phyloP scores from a whole-genome alignment of 352 stramenopile species.

The Pythium aphanidermatum region DNA sequence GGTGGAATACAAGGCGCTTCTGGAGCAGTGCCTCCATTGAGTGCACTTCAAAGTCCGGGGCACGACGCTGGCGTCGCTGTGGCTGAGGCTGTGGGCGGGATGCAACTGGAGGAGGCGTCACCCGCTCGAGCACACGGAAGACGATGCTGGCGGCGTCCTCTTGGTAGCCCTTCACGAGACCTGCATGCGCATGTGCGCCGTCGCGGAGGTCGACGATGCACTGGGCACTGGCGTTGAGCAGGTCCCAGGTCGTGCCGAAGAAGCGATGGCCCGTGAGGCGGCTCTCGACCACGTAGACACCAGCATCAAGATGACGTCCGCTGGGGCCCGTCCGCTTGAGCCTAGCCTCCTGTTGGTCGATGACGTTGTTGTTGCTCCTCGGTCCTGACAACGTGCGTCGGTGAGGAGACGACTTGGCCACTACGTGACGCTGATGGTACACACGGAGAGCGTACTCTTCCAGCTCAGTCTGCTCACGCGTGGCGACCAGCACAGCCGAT shows the following conservation, averaged over 20 bases:
- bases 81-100: background rate
- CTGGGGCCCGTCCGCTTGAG: too few relatives aligned
- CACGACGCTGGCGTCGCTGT: slow-evolving; percentile 1
- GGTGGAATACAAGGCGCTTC: slow-evolving; percentile 31
- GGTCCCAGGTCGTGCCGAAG: slow-evolving; percentile 70
- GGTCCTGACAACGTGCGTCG: background rate
- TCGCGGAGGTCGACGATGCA: slow-evolving; percentile 37
- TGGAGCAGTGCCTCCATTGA: slow-evolving; percentile 44
- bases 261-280: slow-evolving; percentile 48
- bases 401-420: background rate
- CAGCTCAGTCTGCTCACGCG: background rate
- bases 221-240: slow-evolving; percentile 46
- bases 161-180: slow-evolving; percentile 38
- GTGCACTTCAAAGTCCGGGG: slow-evolving; percentile 37
- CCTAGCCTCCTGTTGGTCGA: background rate
- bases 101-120: slow-evolving; percentile 17
- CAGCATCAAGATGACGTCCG: slow-evolving; percentile 42
- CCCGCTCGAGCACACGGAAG: slow-evolving; percentile 54
- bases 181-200: slow-evolving; percentile 37
- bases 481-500: slow-evolving; percentile 6
- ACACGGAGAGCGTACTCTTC: slow-evolving; percentile 12
- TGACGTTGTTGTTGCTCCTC: slow-evolving; percentile 4
- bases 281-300: slow-evolving; percentile 64
- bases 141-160: slow-evolving; percentile 29
- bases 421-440: background rate